These are phyloP conservation scores for Ganoderma resinaceum DNA, from an alignment of 1,284 basidiomycete genomes.

Conservation along the genomic window DNA sequence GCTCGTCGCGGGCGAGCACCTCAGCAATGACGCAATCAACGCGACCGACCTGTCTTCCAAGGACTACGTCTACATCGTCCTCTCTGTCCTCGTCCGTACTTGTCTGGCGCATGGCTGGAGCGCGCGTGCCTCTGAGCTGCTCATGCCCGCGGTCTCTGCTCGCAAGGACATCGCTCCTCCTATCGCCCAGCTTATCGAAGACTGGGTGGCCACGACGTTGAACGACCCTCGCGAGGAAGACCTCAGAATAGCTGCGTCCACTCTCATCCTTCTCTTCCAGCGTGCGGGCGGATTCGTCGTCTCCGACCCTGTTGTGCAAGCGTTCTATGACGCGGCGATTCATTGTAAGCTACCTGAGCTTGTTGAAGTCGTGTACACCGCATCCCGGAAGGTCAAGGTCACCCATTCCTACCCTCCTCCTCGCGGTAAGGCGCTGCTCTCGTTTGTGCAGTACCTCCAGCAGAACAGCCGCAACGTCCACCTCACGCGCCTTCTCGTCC, in stretches of 20 bases:
- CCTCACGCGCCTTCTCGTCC: conserved; percentile 51
- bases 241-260: conserved; percentile 20
- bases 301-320: conserved; percentile 30
- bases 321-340: conserved; percentile 38
- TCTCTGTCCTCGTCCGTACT: conserved; percentile 52
- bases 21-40: conserved; percentile 50
- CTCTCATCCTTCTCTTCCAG: conserved; percentile 26
- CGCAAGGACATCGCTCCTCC: conserved; percentile 13
- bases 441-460: conserved; percentile 57
- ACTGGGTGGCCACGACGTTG: conserved; percentile 29
- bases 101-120: conserved; percentile 59
- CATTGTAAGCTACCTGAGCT: conserved; percentile 21
- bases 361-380: conserved; percentile 40
- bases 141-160: conserved; percentile 32
- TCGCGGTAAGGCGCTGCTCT: conserved; percentile 48
- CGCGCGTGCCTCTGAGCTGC: conserved; percentile 45
- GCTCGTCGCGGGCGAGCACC: conserved; percentile 43
- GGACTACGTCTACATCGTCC: conserved; percentile 52
- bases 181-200: conserved; percentile 22
- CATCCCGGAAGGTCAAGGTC: conserved; percentile 38
- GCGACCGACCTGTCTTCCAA: conserved; percentile 39
- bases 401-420: conserved; percentile 56
- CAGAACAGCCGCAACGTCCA: conserved; percentile 46
- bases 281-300: conserved; percentile 22
- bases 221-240: conserved; percentile 28